Base-by-base conservation (phyloP, 768 basidiomycete species). In the Lyophyllum semitale region DNA sequence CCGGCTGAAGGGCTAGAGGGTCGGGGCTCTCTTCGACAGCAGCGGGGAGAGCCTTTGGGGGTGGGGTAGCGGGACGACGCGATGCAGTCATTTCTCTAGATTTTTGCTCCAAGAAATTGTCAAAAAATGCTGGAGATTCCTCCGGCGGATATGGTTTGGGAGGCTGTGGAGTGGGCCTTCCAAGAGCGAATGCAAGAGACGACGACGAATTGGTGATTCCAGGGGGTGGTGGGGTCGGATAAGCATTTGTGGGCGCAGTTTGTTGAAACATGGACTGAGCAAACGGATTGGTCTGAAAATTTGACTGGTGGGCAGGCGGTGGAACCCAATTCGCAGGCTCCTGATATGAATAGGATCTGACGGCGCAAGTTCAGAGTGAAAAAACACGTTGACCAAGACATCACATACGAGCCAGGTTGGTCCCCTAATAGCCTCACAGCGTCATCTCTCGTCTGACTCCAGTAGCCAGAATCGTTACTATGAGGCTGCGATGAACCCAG, bases 161-260 rank as follows among this genome's bases (percentile, higher is more conserved):
- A 5, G 63, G 57, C 22, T 48, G 64, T 40, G 62, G 56, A 2
- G 63, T 67, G 2, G 69, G 67, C 26, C 63, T 69, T 5, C 87
- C 88, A 22, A 93, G 79, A 3, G 91, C 91, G 66, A 78, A 78
- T 4, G 90, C 89, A 53, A 91, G 81, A 12, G 90, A 91, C 15
- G 89, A 91, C 1, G 89, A 88, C 1, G 79, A 82, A n/a, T 78
- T 74, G 33, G 73, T 80, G 37, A 88, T 83, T 12, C 79, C 79
- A 1, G 87, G 86, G 17, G 83, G 84, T 1, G 88, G 86, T 22
- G 86, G 87, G 2, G 89, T 89, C 2, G 88, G 89, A 70, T 91
- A 91, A 1, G 83, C 78, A 3, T 78, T 74, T 17, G 77, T 77
- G n/a, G 88, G 84, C 3, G 77, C 69, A 29, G 82, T 79, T 13